A percentile compares a stretch with the other conserved stretches of the same genome.
Conservation (phyloP, 306 rosid genomes). For the Cicer bijugum region DNA sequence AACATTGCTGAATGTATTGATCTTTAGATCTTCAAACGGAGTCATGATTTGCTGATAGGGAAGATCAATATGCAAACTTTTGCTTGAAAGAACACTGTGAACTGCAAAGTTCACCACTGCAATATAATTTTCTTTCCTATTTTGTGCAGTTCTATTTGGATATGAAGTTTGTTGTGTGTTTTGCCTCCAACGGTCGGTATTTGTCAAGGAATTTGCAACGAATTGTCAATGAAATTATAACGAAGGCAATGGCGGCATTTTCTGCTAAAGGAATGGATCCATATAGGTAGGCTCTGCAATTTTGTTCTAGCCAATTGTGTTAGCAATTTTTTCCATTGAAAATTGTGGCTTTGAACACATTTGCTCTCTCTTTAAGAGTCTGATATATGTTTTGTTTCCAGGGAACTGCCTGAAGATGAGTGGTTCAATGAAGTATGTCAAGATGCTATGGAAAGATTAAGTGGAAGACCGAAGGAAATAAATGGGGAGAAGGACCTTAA, state of each 20-base stretch:
- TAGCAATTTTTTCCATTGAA: neutral
- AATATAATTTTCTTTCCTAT: conserved; percentile 32
- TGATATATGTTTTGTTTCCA: conserved; percentile 47
- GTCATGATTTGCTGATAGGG: conserved; percentile 22
- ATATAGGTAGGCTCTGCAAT: conserved; percentile 57
- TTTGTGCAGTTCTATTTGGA: conserved; percentile 93
- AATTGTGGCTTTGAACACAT: conserved; percentile 11
- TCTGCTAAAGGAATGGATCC: conserved; percentile 96
- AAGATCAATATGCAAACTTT: conserved; percentile 21
- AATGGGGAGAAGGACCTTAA: conserved; percentile 83
- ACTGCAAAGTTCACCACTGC: conserved; percentile 15
- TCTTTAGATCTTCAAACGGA: conserved; percentile 20
- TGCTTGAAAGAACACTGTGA: conserved; percentile 9
- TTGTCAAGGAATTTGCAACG: conserved; percentile 85
- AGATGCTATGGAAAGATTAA: conserved; percentile 81
- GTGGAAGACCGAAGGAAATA: conserved; percentile 83
- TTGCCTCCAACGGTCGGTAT: conserved; percentile 93
- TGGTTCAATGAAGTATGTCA: conserved; percentile 91
- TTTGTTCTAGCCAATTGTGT: neutral
- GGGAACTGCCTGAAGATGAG: conserved; percentile 89
- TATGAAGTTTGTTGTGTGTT: conserved; percentile 94
- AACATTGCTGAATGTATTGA: neutral
- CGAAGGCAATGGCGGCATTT: conserved; percentile 86
- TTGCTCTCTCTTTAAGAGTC: conserved; percentile 6
- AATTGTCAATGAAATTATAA: conserved; percentile 82